These are phyloP conservation scores for Penicillium sp. DNA, from an alignment of 2,329 filamentous ascomycete species.

Conservation along the genomic window DNA sequence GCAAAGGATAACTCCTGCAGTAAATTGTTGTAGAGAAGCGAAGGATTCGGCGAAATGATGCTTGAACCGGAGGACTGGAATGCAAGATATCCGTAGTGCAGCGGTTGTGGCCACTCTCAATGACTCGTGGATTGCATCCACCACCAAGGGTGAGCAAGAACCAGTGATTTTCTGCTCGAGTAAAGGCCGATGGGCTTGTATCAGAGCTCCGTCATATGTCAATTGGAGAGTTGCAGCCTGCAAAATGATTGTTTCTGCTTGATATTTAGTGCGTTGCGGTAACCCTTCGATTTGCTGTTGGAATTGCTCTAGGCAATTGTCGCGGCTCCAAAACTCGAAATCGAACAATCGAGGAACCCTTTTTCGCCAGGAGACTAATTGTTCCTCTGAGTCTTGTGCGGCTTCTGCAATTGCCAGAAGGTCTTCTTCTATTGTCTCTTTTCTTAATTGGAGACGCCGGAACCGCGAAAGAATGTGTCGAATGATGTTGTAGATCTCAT, in stretches of 20 bases:
- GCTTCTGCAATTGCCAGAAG: constrained; percentile 8
- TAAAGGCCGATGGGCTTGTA: constrained; percentile 19
- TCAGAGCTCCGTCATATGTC: constrained; percentile 20
- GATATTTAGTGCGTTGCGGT: not conserved
- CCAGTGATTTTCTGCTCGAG: constrained; percentile 15
- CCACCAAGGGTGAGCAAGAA: constrained; percentile 2
- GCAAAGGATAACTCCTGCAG: constrained; percentile 22
- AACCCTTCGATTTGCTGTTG: not conserved
- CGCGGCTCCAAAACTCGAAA: constrained; percentile 6
- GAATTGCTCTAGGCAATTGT: constrained; percentile 1
- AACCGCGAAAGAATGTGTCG: constrained; percentile 21
- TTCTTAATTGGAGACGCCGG: constrained; percentile 16
- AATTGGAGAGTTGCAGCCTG: constrained; percentile 19
- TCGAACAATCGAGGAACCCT: constrained; percentile 4
- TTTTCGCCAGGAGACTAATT: not conserved
- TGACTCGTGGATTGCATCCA: constrained; percentile 8
- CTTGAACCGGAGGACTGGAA: constrained; percentile 21
- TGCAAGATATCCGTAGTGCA: constrained; percentile 25
- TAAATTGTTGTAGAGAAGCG: constrained; percentile 17
- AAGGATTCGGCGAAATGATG: constrained; percentile 22
- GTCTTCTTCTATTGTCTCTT: constrained; percentile 4
- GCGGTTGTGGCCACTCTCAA: constrained; percentile 18
- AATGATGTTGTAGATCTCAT: constrained; percentile 23
- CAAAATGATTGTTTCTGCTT: constrained; percentile 11
- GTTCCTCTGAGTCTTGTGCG: constrained; percentile 3